Conservation (phyloP, 192 early-diverging fungal genomes). For the Irineochytrium annulatum region DNA sequence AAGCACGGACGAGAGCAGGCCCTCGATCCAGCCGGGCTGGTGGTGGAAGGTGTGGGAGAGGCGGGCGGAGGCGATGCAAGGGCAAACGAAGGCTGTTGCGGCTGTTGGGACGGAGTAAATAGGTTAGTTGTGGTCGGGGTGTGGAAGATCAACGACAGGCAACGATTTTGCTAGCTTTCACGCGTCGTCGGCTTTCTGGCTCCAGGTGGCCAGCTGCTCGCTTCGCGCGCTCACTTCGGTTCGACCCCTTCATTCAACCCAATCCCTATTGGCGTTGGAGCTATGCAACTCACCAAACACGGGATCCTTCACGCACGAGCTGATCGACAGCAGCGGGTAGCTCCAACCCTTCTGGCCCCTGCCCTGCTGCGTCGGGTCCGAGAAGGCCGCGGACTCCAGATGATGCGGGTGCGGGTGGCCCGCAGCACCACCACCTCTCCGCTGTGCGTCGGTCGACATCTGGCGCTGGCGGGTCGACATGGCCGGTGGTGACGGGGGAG, state of each 20-base stretch:
- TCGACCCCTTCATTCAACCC: no score
- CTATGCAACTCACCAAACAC: not conserved
- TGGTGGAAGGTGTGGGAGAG: not conserved
- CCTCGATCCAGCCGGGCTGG: not conserved
- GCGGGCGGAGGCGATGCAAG: slow-evolving; percentile 2
- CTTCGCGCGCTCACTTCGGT: no score
- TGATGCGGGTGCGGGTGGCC: no score
- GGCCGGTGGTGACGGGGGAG: no score
- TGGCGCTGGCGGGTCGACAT: no score
- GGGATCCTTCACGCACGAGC: slow-evolving; percentile 3
- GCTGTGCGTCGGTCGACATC: no score
- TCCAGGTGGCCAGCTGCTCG: no score
- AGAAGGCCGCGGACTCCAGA: not conserved
- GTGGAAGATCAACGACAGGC: not conserved
- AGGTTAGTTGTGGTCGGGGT: not conserved
- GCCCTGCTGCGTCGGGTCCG: not conserved
- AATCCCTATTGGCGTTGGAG: no score
- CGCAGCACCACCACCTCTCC: no score
- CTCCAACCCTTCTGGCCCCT: slow-evolving; percentile 13
- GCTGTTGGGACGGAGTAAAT: not conserved
- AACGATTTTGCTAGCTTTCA: not conserved
- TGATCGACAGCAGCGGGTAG: not conserved
- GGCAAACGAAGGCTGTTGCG: not conserved
- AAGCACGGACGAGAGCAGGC: not conserved
- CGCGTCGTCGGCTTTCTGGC: no score